Base-by-base conservation (phyloP, 495 filamentous ascomycete species). In the Neurospora pannonica region DNA sequence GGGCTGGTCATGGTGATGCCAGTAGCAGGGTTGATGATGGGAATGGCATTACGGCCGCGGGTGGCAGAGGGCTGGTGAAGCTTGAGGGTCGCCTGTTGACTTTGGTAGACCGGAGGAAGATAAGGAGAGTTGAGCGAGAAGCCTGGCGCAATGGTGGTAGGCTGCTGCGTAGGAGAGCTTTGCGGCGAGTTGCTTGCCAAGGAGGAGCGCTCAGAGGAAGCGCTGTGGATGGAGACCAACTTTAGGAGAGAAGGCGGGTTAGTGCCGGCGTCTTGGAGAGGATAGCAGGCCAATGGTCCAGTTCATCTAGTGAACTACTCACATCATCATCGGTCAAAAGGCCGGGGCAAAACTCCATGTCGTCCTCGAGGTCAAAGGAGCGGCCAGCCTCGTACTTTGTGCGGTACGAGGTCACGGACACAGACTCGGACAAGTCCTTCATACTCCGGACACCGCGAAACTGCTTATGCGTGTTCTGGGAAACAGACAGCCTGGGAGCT, bases 311-410 rank as follows among this genome's bases (percentile, higher is more conserved):
- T 39, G 15, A 36, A 46, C 71, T 77, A 92, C 94, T 88, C 90
- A 97, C 95, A 89, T 99, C 96, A 83, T 91, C 94, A 82, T 98
- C 95, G 34, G 95, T 97, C 86, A 98, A 87, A 76, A 99, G 88
- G 77, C 91, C 90, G 4, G 96, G 96, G 81, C 96, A 98, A 84
- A 99, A 99, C 81, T 97, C 92, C 84, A 98, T 86, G 82, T 99
- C 96, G 80, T 99, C 96, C 77, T 98, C 95, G 77, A 99, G 86
- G 77, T 99, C 96, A 80, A 99, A 99, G 31, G 95, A 97, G 72
- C 94, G 91, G 62, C 92, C 93, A 76, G 94, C 93, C 82, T 98
- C 95, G 81, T 97, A 97, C 79, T 92, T 89, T 48, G 89, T 88
- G 74, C 95, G 92, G 84, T 94, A 97, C 74, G 90, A 89, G 69